Conservation (phyloP, 2,329 filamentous ascomycete species). For the Penicillium olsonii region DNA sequence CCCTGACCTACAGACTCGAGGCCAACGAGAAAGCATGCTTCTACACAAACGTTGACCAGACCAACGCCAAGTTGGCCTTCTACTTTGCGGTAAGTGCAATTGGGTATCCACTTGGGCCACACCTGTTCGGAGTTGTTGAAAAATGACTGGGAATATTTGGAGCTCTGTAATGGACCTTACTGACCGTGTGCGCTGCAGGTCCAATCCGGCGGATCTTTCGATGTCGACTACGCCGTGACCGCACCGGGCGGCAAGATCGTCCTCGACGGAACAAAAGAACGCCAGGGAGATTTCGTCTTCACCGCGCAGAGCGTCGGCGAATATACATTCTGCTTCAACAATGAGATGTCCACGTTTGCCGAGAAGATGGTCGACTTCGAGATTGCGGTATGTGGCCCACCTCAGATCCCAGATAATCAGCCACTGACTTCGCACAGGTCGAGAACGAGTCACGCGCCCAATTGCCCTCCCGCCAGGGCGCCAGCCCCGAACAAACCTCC, state of each 20-base stretch:
- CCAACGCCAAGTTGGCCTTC: constrained; percentile 88
- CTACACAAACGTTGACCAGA: constrained; percentile 75
- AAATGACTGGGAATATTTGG: neutral
- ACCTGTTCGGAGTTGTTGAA: neutral
- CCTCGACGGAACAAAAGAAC: constrained; percentile 82
- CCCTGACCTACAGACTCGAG: constrained; percentile 86
- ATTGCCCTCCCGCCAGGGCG: constrained; percentile 85
- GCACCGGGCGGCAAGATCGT: constrained; percentile 80
- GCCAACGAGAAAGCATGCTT: constrained; percentile 97
- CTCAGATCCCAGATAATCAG: neutral
- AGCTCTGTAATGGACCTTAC: neutral
- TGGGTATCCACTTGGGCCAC: neutral
- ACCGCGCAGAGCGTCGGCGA: constrained; percentile 85
- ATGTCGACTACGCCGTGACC: constrained; percentile 88
- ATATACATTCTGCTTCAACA: constrained; percentile 97
- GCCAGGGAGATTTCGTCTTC: constrained; percentile 97
- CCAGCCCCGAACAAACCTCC: constrained; percentile 83
- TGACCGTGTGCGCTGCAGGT: constrained; percentile 59
- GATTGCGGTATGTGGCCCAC: constrained; percentile 70
- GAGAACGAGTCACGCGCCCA: constrained; percentile 84
- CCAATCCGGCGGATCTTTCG: constrained; percentile 97
- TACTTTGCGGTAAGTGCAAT: constrained; percentile 83
- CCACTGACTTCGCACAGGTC: constrained; percentile 58
- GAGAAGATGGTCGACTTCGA: constrained; percentile 99
- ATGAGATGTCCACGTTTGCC: constrained; percentile 95